phyloP scores from a whole-genome alignment of 768 basidiomycete species.

The Lactarius quietus region DNA sequence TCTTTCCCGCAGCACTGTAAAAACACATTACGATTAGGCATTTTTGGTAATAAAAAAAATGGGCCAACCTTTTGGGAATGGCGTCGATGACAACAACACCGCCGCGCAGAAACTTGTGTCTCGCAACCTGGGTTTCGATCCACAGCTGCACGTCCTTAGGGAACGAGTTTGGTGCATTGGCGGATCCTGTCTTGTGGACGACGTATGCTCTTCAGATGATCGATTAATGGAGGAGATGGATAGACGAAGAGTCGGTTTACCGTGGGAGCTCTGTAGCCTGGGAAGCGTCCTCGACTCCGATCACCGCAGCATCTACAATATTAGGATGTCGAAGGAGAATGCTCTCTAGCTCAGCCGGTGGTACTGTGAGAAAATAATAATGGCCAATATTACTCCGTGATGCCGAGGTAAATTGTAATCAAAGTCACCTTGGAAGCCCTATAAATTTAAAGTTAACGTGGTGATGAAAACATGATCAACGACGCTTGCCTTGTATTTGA shows the following conservation, averaged over 20 bases:
- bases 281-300: constrained; percentile 61
- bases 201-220: constrained; percentile 52
- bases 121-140: constrained; percentile 64
- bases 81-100: constrained; percentile 58
- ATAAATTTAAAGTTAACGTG: not conserved
- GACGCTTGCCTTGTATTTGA: constrained; percentile 60
- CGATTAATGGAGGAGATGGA: not conserved
- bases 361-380: constrained; percentile 48
- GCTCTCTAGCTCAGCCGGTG: constrained; percentile 83
- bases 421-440: constrained; percentile 71
- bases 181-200: constrained; percentile 41
- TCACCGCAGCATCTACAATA: constrained; percentile 76
- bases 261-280: constrained; percentile 83
- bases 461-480: not conserved
- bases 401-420: not conserved
- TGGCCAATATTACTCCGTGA: not conserved
- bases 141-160: constrained; percentile 53
- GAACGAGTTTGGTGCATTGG: constrained; percentile 43
- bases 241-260: constrained; percentile 33
- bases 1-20: constrained; percentile 80
- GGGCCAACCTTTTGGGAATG: constrained; percentile 65
- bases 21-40: not conserved
- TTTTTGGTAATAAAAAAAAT: not conserved
- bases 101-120: constrained; percentile 77
- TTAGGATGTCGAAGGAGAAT: constrained; percentile 71